Conservation (phyloP, 2,329 filamentous ascomycete species). For the Colletotrichum somersetense region DNA sequence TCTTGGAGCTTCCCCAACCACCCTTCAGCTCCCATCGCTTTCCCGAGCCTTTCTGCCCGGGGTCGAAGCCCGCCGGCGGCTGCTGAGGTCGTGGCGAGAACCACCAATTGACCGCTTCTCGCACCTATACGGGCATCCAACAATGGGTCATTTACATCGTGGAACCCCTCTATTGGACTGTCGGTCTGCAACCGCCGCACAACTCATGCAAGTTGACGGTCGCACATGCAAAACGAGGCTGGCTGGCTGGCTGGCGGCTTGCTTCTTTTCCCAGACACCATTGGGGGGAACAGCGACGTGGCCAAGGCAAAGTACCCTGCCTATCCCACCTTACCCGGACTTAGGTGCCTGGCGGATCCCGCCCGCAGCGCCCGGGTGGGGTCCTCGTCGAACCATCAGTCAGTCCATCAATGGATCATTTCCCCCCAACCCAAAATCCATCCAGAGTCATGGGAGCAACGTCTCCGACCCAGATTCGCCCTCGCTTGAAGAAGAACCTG, state of each 20-base stretch:
- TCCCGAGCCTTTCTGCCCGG: constrained; percentile 22
- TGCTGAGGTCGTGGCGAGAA: constrained; percentile 21
- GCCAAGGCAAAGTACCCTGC: constrained; percentile 30
- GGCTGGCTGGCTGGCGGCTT: constrained; percentile 21
- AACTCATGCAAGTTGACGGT: constrained; percentile 36
- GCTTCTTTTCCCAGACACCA: constrained; percentile 23
- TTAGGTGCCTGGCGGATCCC: constrained; percentile 31
- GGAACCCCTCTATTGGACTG: constrained; percentile 47
- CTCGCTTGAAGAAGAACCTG: background rate
- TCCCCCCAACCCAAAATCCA: constrained; percentile 28
- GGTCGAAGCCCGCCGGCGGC: constrained; percentile 18
- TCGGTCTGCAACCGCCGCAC: constrained; percentile 35
- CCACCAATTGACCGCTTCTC: constrained; percentile 17
- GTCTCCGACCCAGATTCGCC: constrained; percentile 22
- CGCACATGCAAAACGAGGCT: constrained; percentile 41
- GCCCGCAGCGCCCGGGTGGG: constrained; percentile 31
- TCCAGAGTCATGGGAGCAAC: constrained; percentile 17
- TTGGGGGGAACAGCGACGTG: constrained; percentile 42
- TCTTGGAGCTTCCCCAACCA: constrained; percentile 36
- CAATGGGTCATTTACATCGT: constrained; percentile 47
- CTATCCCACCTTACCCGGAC: background rate
- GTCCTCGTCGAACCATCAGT: constrained; percentile 15
- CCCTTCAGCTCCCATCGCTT: constrained; percentile 32
- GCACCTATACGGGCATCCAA: constrained; percentile 15
- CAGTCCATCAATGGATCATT: constrained; percentile 15